These are phyloP conservation scores for Solanum hybrid DNA, from an alignment of 305 asterid genomes.

Conservation along the genomic window DNA sequence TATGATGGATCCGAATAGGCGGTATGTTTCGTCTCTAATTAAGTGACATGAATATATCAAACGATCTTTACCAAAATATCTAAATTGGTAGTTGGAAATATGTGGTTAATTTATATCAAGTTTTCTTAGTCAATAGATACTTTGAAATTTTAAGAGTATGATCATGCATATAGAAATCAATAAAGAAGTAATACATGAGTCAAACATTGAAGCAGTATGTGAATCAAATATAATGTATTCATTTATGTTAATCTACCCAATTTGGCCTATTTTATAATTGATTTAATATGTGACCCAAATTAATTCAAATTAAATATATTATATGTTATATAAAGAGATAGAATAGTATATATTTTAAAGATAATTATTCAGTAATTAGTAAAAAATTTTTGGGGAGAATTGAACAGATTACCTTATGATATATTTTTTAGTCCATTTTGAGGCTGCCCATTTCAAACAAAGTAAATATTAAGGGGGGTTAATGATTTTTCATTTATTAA, in stretches of 20 bases:
- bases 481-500: not conserved
- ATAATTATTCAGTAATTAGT: not conserved
- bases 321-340: not conserved
- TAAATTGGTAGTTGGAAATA: not conserved
- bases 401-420: not conserved
- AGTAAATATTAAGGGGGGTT: not conserved
- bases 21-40: not conserved
- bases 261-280: not conserved
- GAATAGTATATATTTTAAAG: not conserved
- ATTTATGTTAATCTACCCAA: not conserved
- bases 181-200: not conserved
- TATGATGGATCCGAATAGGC: not conserved
- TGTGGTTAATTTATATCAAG: not conserved
- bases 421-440: not conserved
- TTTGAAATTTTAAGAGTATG: not conserved
- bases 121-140: not conserved
- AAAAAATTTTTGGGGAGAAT: not conserved
- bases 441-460: not conserved
- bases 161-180: not conserved
- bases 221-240: not conserved
- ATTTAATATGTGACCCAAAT: not conserved
- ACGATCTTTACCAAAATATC: not conserved
- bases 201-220: not conserved
- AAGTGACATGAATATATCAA: not conserved
- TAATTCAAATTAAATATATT: no score